Percentiles rank a stretch among this genome's conserved stretches.
Conservation (phyloP, 371 early-diverging fungal species). For the Lichtheimia ramosa region DNA sequence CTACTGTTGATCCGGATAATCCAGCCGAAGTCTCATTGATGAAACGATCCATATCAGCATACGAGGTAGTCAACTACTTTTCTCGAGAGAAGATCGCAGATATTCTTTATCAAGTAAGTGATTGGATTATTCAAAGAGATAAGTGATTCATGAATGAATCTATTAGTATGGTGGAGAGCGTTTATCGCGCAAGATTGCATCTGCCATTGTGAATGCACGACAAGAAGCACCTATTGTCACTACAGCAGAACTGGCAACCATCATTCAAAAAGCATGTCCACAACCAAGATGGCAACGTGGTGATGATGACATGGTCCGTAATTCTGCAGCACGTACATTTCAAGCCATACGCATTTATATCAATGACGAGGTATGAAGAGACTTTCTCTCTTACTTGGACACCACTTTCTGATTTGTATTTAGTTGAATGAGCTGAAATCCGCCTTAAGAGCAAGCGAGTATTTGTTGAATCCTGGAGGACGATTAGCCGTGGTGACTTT, state of each 20-base stretch:
- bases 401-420: no score
- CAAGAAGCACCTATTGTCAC: slow-evolving; percentile 48
- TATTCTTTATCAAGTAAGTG: slow-evolving; percentile 57
- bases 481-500: slow-evolving; percentile 66
- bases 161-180: slow-evolving; percentile 60
- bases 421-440: slow-evolving; percentile 55
- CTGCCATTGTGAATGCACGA: slow-evolving; percentile 60
- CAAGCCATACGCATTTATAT: slow-evolving; percentile 69
- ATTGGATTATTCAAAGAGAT: background rate
- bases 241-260: slow-evolving; percentile 54
- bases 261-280: slow-evolving; percentile 56
- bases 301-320: slow-evolving; percentile 44
- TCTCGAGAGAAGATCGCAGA: slow-evolving; percentile 58
- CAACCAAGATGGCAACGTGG: slow-evolving; percentile 48
- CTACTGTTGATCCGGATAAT: background rate
- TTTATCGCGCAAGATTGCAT: slow-evolving; percentile 59
- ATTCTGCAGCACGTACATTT: slow-evolving; percentile 57
- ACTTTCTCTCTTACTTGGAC: background rate
- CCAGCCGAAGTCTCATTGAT: slow-evolving; percentile 23
- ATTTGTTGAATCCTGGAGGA: slow-evolving; percentile 55
- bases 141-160: background rate
- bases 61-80: slow-evolving; percentile 54
- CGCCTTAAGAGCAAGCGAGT: slow-evolving; percentile 54
- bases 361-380: slow-evolving; percentile 62
- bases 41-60: slow-evolving; percentile 50